Evolutionary conservation across 768 basidiomycete genomes (phyloP).

Genomic region (Leccinellum luteum): DNA sequence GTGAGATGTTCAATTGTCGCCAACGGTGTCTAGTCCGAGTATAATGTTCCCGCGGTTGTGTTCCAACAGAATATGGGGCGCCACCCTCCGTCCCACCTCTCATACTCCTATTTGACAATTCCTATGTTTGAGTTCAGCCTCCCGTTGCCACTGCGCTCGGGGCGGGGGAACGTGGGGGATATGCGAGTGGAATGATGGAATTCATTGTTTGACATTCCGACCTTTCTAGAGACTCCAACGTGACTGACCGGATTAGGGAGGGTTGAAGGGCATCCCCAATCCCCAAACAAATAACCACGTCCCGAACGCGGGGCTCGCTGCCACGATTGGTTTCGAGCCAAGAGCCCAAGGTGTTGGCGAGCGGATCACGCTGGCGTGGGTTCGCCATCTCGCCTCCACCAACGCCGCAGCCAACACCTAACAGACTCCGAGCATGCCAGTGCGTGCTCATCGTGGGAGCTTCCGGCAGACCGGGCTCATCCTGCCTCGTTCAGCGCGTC

Average conservation of each 20-base stretch:
- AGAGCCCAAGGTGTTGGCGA: neutral
- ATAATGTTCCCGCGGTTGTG: neutral
- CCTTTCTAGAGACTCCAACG: no score
- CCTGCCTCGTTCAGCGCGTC: no score
- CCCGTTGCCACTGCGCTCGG: neutral
- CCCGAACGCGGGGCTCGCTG: neutral
- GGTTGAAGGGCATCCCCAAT: neutral
- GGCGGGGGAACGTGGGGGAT: neutral
- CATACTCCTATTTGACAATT: neutral
- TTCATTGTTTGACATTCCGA: no score
- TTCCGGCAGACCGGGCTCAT: no score
- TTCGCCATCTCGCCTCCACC: neutral
- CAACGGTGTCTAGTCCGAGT: no score
- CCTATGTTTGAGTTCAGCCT: neutral
- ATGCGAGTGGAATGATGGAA: neutral
- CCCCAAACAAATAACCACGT: no score
- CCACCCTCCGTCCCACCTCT: no score
- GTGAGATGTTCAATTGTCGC: no score
- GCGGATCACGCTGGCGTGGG: neutral
- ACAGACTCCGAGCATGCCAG: neutral
- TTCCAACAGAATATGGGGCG: neutral
- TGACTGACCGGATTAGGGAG: neutral
- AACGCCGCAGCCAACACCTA: neutral
- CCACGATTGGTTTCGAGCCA: neutral
- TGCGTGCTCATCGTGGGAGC: neutral